Conservation (phyloP, 78 protist genomes). For the Speleostelium caveatum region DNA sequence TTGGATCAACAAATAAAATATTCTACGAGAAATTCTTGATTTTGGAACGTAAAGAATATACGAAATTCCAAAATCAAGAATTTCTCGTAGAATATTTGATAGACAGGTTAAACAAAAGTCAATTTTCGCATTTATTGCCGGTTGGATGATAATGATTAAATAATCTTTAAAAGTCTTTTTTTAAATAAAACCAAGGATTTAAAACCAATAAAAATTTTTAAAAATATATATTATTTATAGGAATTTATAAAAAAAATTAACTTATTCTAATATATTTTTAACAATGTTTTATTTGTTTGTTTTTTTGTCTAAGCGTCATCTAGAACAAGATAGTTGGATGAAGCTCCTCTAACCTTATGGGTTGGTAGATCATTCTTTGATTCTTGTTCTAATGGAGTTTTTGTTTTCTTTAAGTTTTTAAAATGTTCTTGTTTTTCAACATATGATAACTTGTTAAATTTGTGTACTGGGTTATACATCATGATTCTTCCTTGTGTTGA, state of each 20-base stretch:
- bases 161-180: background rate
- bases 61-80: too few relatives aligned
- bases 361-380: conserved; percentile 15
- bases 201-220: background rate
- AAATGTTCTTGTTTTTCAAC: background rate
- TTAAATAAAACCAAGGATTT: background rate
- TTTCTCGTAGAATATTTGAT: too few relatives aligned
- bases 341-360: conserved; percentile 21
- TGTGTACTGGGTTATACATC: conserved; percentile 1
- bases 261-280: background rate
- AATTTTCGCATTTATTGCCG: too few relatives aligned
- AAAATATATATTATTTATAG: background rate
- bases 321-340: conserved; percentile 22
- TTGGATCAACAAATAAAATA: too few relatives aligned
- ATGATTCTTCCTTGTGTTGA: too few relatives aligned
- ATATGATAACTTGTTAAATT: background rate
- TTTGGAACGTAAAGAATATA: too few relatives aligned
- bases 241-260: background rate
- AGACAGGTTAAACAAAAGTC: too few relatives aligned
- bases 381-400: background rate
- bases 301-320: conserved; percentile 27
- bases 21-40: too few relatives aligned
- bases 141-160: background rate
- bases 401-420: background rate
- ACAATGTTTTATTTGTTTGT: background rate